Conservation (phyloP, 1,284 basidiomycete species). For the Fomitopsis betulina region DNA sequence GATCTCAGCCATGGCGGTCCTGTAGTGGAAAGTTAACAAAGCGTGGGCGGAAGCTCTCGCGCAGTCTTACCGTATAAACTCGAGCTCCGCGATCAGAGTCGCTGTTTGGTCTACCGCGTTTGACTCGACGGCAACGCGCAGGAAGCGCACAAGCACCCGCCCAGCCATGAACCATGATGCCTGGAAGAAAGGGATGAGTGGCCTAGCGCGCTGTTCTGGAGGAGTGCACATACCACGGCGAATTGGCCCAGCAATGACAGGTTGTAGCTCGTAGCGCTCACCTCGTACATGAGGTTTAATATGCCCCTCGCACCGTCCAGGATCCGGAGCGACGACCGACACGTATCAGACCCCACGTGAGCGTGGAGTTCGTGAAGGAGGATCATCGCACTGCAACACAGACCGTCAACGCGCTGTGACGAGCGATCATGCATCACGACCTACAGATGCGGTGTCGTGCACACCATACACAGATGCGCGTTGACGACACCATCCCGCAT, state of each 20-base stretch:
- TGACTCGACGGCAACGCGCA: conserved; percentile 52
- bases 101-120: conserved; percentile 47
- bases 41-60: background rate
- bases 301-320: conserved; percentile 59
- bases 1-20: conserved; percentile 54
- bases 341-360: conserved; percentile 46
- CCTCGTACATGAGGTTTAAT: conserved; percentile 59
- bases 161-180: conserved; percentile 68
- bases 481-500: conserved; percentile 51
- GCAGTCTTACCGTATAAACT: conserved; percentile 56
- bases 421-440: conserved; percentile 18
- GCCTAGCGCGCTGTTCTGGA: conserved; percentile 3
- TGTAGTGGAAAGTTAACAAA: conserved; percentile 23
- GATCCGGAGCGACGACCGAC: conserved; percentile 63
- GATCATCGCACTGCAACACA: conserved; percentile 45
- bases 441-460: conserved; percentile 60
- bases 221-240: conserved; percentile 41
- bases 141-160: conserved; percentile 59
- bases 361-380: conserved; percentile 72
- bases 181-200: conserved; percentile 27
- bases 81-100: conserved; percentile 56
- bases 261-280: conserved; percentile 70
- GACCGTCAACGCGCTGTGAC: background rate
- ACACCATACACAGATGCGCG: conserved; percentile 60
- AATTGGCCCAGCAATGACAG: conserved; percentile 60